These are phyloP conservation scores for Termitomyces sp. DNA, from an alignment of 768 basidiomycete species.

Conservation along the genomic window DNA sequence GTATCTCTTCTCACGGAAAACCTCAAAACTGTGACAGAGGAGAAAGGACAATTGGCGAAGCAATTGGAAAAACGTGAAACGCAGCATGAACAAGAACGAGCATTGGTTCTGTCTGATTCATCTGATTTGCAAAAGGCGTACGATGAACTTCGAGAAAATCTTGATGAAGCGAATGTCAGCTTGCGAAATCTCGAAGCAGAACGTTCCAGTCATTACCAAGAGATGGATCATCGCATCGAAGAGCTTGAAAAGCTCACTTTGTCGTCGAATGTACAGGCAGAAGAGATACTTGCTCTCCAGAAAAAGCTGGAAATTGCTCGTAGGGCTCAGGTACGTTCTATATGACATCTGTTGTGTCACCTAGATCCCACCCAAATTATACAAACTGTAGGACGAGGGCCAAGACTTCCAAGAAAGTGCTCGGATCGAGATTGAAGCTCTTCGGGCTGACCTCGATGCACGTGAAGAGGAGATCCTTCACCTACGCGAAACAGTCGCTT, in stretches of 20 bases:
- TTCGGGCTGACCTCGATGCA: slow-evolving; percentile 53
- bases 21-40: slow-evolving; percentile 48
- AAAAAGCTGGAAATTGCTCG: slow-evolving; percentile 45
- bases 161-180: slow-evolving; percentile 48
- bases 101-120: slow-evolving; percentile 41
- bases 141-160: slow-evolving; percentile 54
- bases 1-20: slow-evolving; percentile 60
- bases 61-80: slow-evolving; percentile 39
- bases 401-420: slow-evolving; percentile 57
- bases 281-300: slow-evolving; percentile 49
- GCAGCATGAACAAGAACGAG: slow-evolving; percentile 49
- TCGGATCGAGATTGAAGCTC: slow-evolving; percentile 65
- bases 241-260: slow-evolving; percentile 52
- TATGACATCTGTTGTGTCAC: neutral
- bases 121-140: slow-evolving; percentile 62
- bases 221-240: slow-evolving; percentile 47
- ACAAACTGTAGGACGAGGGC: slow-evolving; percentile 47
- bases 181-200: slow-evolving; percentile 61
- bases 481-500: slow-evolving; percentile 42
- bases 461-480: slow-evolving; percentile 67
- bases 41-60: slow-evolving; percentile 41
- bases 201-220: slow-evolving; percentile 53
- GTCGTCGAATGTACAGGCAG: slow-evolving; percentile 39
- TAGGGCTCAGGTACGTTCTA: slow-evolving; percentile 30
- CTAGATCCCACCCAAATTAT: neutral